Evolutionary conservation across 2,329 filamentous ascomycete species (phyloP), one percentile per base, ranked within the genome.

Genomic region (Trichoderma brevicompactum): DNA sequence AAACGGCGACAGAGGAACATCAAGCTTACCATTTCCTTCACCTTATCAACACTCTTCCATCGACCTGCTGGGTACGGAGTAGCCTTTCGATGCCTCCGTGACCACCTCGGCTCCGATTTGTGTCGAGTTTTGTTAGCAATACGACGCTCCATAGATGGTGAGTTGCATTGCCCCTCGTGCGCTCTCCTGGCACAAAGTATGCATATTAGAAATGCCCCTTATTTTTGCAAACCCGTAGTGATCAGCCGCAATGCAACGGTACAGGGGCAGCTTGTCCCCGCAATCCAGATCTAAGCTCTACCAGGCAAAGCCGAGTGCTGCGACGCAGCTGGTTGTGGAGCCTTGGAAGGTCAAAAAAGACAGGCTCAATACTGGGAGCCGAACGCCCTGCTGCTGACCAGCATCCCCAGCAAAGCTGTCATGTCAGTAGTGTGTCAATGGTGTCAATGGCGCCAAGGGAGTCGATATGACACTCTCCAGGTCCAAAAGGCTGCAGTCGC

Each of bases 191-290:
- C 32, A 10, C 28, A 8, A 40, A 23, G 15, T 15, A 53, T 44
- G n/a, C 23, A 23, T 44, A 23, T 19, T 38, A 10, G 28, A 40
- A 41, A 13, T 49, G 44, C 58, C 58, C 58, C 58, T 62, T 53
- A 52, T 36, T 52, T 52, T 53, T 62, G 48, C 48, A 43, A 12
- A 43, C 56, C 32, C 34, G 48, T 46, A 62, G 34, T 19, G 58
- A 52, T 61, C 58, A 44, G 58, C 58, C 48, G 58, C 58, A 62
- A 44, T 62, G 44, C 56, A 60, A 60, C 56, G 44, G 46, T 41
- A 43, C 46, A 43, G 36, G 56, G 56, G 38, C 38, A 43, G 28
- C 15, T 53, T 17, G 48, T 62, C 48, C 58, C 58, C 58, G 58
- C 58, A 62, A 43, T 15, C 46, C 48, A 62, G 48, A 62, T 62